phyloP scores from a whole-genome alignment of 2,329 filamentous ascomycete species.

The Aspergillus pseudonomiae region DNA sequence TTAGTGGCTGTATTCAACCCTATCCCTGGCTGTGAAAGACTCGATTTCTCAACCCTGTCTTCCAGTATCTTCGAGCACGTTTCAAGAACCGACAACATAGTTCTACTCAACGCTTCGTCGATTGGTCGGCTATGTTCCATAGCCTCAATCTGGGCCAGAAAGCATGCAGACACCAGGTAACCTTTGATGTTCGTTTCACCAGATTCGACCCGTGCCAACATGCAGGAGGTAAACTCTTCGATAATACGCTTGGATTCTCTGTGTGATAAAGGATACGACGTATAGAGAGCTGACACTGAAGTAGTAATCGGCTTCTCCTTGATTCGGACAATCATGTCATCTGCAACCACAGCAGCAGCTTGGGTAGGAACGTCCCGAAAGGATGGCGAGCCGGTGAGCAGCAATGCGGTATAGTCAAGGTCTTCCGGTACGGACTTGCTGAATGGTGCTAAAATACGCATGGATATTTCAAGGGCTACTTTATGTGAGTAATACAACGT shows the following conservation, averaged over 20 bases:
- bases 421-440: background rate
- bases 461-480: background rate
- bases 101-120: background rate
- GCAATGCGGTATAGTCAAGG: conserved; percentile 3
- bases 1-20: background rate
- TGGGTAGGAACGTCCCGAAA: conserved; percentile 10
- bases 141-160: background rate
- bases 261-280: background rate
- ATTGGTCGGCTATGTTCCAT: background rate
- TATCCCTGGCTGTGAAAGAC: background rate
- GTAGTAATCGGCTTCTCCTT: background rate
- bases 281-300: background rate
- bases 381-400: conserved; percentile 1
- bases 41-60: background rate
- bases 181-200: background rate
- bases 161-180: background rate
- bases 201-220: background rate
- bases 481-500: conserved; percentile 9
- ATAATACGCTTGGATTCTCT: background rate
- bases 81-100: background rate
- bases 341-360: background rate
- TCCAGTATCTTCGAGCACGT: background rate
- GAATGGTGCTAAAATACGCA: background rate
- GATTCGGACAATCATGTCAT: background rate
- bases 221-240: background rate